A percentile compares a stretch with the other conserved stretches of the same genome.
Evolutionary conservation across 2,329 filamentous ascomycete genomes (phyloP).

Genomic region (Fusarium protoensiforme): DNA sequence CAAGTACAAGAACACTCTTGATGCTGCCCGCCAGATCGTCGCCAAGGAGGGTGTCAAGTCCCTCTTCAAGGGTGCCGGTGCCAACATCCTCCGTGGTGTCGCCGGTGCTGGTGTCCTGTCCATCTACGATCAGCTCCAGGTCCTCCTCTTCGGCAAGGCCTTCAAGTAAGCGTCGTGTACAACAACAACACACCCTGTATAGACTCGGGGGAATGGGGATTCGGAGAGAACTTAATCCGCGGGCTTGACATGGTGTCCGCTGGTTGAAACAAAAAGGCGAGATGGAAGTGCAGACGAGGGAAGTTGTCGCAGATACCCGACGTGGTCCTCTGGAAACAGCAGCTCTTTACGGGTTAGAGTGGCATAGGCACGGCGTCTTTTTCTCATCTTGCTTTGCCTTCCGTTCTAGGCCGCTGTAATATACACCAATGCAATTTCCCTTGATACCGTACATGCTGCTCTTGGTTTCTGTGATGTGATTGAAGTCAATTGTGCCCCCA

Average conservation of each 20-base stretch:
- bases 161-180: constrained; percentile 75
- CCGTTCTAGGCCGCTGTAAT: constrained; percentile 69
- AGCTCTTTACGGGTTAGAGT: constrained; percentile 60
- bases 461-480: not conserved
- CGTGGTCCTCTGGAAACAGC: constrained; percentile 53
- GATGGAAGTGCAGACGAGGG: constrained; percentile 58
- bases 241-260: constrained; percentile 52
- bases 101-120: constrained; percentile 99
- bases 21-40: constrained; percentile 96
- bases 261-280: constrained; percentile 59
- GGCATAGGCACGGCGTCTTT: constrained; percentile 61
- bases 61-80: constrained; percentile 99
- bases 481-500: not conserved
- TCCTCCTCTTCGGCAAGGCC: constrained; percentile 99
- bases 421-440: constrained; percentile 69
- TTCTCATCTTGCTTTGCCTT: constrained; percentile 57
- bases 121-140: constrained; percentile 99
- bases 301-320: constrained; percentile 54
- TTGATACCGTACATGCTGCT: constrained; percentile 45
- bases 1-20: constrained; percentile 98
- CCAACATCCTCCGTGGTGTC: constrained; percentile 99
- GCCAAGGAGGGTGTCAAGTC: constrained; percentile 98
- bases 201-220: constrained; percentile 51
- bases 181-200: constrained; percentile 52
- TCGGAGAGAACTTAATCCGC: constrained; percentile 44